Base-by-base conservation (phyloP, 306 rosid genomes). In the Cyamopsis tetragonoloba region DNA sequence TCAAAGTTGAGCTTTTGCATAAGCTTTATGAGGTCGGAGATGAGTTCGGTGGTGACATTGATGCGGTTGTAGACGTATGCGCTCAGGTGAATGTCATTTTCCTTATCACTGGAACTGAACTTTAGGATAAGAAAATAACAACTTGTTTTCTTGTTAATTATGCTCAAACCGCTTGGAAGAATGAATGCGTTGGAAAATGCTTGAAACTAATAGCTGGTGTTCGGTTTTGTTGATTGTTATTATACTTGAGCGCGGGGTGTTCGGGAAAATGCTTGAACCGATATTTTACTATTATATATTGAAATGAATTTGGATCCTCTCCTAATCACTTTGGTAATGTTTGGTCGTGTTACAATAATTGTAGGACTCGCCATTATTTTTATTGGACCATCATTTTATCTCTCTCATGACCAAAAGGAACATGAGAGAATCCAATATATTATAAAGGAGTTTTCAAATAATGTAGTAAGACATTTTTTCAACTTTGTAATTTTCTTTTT, bases 31-130 rank as follows among this genome's bases (percentile, higher is more conserved):
- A 74, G 67, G 79, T 86, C 56, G 74, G 42, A 17, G 85, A 80
- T 19, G 86, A 75, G 23, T 91, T 88, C 42, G 92, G 91, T 11
- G 71, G 81, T 41, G 84, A 86, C 30, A 76, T 91, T 17, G 68
- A 59, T 50, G 62, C 62, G 12, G 89, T 85, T 22, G 31, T 85
- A 5, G 84, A 84, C 32, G 82, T 87, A 15, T 90, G 95, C 41
- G 62, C 80, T 19, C 74, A 85, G 96, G 95, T 85, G 30, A 72
- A 12, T 71, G 43, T 14, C n/a, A 3, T 50, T 80, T 42, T 6
- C 17, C 66, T 31, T 23, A 24, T 14, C 22, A 73, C n/a, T n/a
- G 15, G 20, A 60, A 5, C 44, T 0, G 23, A 48, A 46, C 35
- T 48, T 41, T 28, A 15, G 19, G 43, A 7, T 7, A 20, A 37